These are phyloP conservation scores for Boletus barrowsii DNA, from an alignment of 768 basidiomycete genomes.

Conservation along the genomic window DNA sequence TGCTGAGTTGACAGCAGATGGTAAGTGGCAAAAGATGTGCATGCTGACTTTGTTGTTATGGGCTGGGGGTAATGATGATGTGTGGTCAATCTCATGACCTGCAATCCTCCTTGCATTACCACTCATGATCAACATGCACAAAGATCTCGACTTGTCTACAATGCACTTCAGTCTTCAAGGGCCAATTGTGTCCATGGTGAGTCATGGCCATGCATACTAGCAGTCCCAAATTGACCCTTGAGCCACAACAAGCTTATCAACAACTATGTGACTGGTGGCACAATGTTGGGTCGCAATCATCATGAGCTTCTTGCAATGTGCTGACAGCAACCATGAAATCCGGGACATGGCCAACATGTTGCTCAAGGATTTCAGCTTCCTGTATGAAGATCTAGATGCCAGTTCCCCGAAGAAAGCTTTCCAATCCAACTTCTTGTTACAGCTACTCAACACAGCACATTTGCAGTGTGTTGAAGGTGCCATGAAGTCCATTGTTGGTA, in stretches of 20 bases:
- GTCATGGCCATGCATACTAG: no score
- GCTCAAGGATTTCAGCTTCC: not conserved
- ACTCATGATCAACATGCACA: not conserved
- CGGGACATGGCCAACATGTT: slow-evolving; percentile 1
- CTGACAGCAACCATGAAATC: not conserved
- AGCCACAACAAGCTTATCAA: not conserved
- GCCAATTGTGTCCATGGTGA: not conserved
- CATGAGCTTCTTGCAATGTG: not conserved
- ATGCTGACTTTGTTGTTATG: not conserved
- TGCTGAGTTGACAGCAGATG: no score
- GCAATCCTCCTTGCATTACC: not conserved
- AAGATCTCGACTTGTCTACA: not conserved
- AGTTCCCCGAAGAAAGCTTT: no score
- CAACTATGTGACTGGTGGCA: not conserved
- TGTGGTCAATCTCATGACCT: not conserved
- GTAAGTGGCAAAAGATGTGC: not conserved
- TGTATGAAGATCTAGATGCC: no score
- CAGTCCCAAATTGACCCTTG: no score
- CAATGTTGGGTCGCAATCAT: not conserved
- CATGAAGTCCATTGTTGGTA: no score
- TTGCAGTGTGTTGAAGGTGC: no score
- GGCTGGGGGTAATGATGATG: not conserved
- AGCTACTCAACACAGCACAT: no score
- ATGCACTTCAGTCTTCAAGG: not conserved
- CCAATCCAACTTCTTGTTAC: no score